phyloP scores from a whole-genome alignment of 140 eudicot species.

The Bidens hawaiensis region DNA sequence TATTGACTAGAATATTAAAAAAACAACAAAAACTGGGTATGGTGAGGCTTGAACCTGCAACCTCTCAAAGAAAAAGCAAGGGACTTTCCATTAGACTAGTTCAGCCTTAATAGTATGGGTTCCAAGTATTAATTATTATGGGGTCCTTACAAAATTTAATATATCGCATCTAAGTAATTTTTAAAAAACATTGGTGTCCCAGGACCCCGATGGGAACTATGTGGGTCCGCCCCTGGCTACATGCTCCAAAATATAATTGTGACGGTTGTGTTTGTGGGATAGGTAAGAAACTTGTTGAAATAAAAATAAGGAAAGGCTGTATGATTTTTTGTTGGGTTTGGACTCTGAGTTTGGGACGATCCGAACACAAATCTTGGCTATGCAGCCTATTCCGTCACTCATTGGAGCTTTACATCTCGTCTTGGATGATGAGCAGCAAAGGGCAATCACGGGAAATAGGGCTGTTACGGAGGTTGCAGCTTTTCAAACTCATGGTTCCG shows the following conservation, averaged over 20 bases:
- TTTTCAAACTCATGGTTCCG: background rate
- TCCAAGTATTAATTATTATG: no score
- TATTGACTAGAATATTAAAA: no score
- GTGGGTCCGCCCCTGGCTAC: background rate
- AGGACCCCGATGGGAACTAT: no score
- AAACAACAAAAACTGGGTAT: no score
- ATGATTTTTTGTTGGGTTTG: background rate
- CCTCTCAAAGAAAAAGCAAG: no score
- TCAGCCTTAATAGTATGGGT: no score
- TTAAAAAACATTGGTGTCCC: no score
- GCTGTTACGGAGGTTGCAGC: background rate
- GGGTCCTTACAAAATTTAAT: no score
- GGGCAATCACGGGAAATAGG: background rate
- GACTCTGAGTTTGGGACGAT: background rate
- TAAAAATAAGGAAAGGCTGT: background rate
- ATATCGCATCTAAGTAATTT: no score
- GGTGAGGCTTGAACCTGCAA: no score
- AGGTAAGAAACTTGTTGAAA: background rate
- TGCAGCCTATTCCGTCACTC: background rate
- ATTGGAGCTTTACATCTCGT: background rate
- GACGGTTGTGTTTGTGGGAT: background rate
- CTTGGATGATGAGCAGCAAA: background rate
- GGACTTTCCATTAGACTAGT: no score
- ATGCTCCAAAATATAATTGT: background rate
- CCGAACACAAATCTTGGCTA: background rate